Base-by-base conservation (phyloP, 768 basidiomycete species). In the Trametes sanguinea region DNA sequence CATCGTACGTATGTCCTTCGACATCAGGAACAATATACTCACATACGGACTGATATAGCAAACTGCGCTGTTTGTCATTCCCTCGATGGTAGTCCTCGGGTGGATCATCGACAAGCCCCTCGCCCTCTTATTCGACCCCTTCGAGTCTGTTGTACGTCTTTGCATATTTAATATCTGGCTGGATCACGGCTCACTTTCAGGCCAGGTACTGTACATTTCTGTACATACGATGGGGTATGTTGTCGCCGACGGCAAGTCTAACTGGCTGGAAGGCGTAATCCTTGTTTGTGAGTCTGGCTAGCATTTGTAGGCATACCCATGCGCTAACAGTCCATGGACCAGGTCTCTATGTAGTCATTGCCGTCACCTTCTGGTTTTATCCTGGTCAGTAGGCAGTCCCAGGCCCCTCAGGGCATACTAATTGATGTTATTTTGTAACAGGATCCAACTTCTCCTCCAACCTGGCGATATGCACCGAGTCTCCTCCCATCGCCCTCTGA, bases 251-350 rank as follows among this genome's bases (percentile, higher is more conserved):
- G 94, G 94, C 11, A 90, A 86, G 70, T 91, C 88, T 32, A 96
- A 95, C 73, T 97, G 94, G 87, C 79, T 97, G n/a, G 94, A 96
- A 74, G 93, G 92, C 27, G 74, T 86, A 67, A 86, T 92, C 58
- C 80, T 93, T n/a, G 83, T 92, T 59, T 85, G 87, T 83, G 65
- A 51, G 78, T 71, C 6, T 30, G n/a, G 30, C 6, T 13, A 17
- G n/a, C n/a, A n/a, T n/a, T n/a, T n/a, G n/a, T n/a, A n/a, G 22
- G 22, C 22, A 1, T 13, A 13, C 45, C 29, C 3, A 33, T 7
- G 11, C n/a, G n/a, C n/a, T n/a, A n/a, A n/a, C n/a, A n/a, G n/a
- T n/a, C n/a, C n/a, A n/a, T n/a, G n/a, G n/a, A n/a, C n/a, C n/a
- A n/a, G 81, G 80, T 61, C 74, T 85, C 16, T 86, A 85, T 70